Conservation (phyloP, 2,329 filamentous ascomycete species). For the Colletotrichum musae region DNA sequence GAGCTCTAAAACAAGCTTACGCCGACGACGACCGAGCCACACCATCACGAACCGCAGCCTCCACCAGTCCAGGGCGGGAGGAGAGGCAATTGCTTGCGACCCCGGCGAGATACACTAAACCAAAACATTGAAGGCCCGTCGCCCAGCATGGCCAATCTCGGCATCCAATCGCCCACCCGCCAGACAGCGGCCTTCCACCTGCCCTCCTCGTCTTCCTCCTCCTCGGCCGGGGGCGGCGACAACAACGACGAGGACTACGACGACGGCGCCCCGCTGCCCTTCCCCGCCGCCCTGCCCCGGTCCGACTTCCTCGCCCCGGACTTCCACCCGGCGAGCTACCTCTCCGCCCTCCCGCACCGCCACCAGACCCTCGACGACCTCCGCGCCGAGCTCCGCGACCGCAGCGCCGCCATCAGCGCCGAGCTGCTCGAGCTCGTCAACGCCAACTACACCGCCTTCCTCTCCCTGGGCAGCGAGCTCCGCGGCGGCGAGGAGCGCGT, state of each 20-base stretch:
- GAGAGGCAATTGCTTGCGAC: constrained; percentile 39
- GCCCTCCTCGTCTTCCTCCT: constrained; percentile 56
- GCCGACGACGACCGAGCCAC: constrained; percentile 34
- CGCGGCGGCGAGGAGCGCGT: constrained; percentile 92
- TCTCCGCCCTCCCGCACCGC: constrained; percentile 84
- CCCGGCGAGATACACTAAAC: constrained; percentile 22
- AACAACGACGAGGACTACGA: constrained; percentile 54
- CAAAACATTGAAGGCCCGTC: not conserved
- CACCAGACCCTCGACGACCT: constrained; percentile 98
- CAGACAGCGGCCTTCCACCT: constrained; percentile 56
- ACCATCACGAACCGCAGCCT: not conserved
- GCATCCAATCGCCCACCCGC: constrained; percentile 35
- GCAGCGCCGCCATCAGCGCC: constrained; percentile 83
- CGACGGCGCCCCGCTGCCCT: constrained; percentile 83
- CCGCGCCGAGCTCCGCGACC: constrained; percentile 85
- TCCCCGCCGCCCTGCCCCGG: constrained; percentile 87
- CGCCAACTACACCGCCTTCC: constrained; percentile 91
- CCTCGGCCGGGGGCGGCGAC: constrained; percentile 56
- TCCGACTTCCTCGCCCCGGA: constrained; percentile 82
- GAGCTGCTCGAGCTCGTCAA: constrained; percentile 97
- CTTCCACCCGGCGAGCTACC: constrained; percentile 87
- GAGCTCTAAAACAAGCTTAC: constrained; percentile 21
- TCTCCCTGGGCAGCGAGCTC: constrained; percentile 85
- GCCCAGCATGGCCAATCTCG: constrained; percentile 47
- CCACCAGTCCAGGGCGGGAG: not conserved